phyloP scores from a whole-genome alignment of 768 basidiomycete species.

The Lanmaoa rubissima region DNA sequence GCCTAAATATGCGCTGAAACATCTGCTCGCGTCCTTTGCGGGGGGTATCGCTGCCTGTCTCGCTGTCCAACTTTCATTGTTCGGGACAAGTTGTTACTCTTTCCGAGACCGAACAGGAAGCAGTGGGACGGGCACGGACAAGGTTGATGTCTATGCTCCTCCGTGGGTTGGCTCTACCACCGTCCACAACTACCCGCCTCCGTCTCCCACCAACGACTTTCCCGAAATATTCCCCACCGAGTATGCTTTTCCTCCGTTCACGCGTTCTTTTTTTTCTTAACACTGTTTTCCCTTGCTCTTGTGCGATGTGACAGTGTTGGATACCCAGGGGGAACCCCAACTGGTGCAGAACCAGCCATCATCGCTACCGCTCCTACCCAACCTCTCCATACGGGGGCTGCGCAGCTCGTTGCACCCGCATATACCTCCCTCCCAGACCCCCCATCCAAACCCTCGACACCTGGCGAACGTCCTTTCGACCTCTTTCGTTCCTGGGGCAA shows the following conservation, averaged over 20 bases:
- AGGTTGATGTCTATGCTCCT: conserved; percentile 45
- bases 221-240: conserved; percentile 74
- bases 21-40: conserved; percentile 50
- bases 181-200: conserved; percentile 68
- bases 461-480: conserved; percentile 48
- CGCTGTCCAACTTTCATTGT: conserved; percentile 45
- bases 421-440: conserved; percentile 23
- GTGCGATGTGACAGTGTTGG: conserved; percentile 45
- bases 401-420: conserved; percentile 58
- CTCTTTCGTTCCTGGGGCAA: conserved; percentile 83
- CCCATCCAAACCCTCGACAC: neutral
- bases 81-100: conserved; percentile 34
- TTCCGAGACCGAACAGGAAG: neutral
- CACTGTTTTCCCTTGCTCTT: too few species aligned
- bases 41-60: conserved; percentile 53
- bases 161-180: conserved; percentile 74
- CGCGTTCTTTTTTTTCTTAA: neutral
- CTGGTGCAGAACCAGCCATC: conserved; percentile 72
- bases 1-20: conserved; percentile 21
- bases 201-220: conserved; percentile 67
- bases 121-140: neutral
- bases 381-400: conserved; percentile 69
- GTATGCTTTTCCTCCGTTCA: conserved; percentile 9
- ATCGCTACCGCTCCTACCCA: conserved; percentile 76
- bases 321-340: conserved; percentile 74